Base-by-base conservation (phyloP, 768 basidiomycete species). In the Mycena filopes region DNA sequence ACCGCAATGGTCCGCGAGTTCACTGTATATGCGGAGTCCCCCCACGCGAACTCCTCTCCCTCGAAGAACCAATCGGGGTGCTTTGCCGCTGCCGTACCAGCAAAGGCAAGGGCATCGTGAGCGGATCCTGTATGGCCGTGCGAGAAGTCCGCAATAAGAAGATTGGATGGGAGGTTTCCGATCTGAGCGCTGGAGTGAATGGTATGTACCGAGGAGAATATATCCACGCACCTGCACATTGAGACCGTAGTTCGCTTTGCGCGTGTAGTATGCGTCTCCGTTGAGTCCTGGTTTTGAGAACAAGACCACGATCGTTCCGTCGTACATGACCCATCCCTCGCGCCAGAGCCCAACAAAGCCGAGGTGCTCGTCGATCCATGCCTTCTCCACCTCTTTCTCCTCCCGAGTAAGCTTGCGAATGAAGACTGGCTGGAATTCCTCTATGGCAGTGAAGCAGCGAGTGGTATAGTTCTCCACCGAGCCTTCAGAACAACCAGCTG, bases 41-140 rank as follows among this genome's bases (percentile, higher is more conserved):
- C 53, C 66, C 66, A 72, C 3, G 60, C 69, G 62, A 70, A 70
- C 55, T 78, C 78, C 41, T 76, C 70, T 12, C 70, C 73, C 1
- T 74, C 40, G 59, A 77, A 78, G 29, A 75, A 54, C 57, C 65
- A 72, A 4, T 73, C 70, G n/a, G 70, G 71, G 43, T 45, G n/a
- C n/a, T 45, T 45, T 23, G 23, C 15, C 29, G 47, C 26, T 18
- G 47, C 28, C 60, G 77, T 80, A 36, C 73, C 50, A 43, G 74
- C 69, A 68, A 79, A 79, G 2, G 77, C 78, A 16, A 68, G 42
- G 0, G 77, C 71, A 70, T 80, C 78, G 68, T 80, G 78, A 13
- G 75, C 75, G 28, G 75, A 76, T 2, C 78, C 78, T 12, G 77
- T 77, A 4, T 71, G 36, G 0, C 79, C 79, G 73, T 74, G 73